Evolutionary conservation across 2,329 filamentous ascomycete species (phyloP), one percentile per base, ranked within the genome.

Genomic region (Fusarium paranaense): DNA sequence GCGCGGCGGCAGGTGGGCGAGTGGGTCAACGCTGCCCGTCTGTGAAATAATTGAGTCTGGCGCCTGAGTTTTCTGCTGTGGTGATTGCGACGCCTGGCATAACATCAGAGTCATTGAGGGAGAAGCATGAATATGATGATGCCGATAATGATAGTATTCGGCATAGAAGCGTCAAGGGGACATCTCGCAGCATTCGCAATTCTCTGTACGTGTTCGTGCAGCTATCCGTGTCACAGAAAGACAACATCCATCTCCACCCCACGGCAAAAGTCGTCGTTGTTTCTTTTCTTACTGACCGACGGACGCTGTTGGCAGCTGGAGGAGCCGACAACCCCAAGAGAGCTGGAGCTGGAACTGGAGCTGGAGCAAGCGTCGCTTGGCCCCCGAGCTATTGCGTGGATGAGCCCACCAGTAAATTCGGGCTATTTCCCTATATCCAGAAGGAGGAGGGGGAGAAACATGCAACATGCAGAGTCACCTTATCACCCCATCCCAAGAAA

Each of bases 131-230:
- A 66, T 47, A 64, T 10, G 33, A 18, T 35, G 32, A 57, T 57
- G 14, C 18, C 22, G 33, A 56, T 30, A 45, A 38, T 38, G 40
- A 27, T 27, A 33, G 20, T 20, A 30, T 18, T 30, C 11, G 22
- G 56, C 9, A 27, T 40, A 27, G 18, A 14, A 59, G 16, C 2
- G 18, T 13, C 32, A 40, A 40, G 22, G 20, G 37, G 4, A 32
- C n/a, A 32, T 7, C 58, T 35, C 18, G 33, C 30, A 27, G 20
- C 42, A 58, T 64, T 58, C 38, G 50, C 18, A 54, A 38, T 56
- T 40, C 42, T 50, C 56, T 25, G 66, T 72, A 74, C 70, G 67
- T 77, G 62, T 74, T 69, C 66, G 35, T 70, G 72, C 67, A 77
- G 67, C 32, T 61, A 62, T 58, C 54, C 57, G 73, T 76, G 62